Evolutionary conservation across 768 basidiomycete genomes (phyloP), one percentile per base, ranked within the genome.

Genomic region (Porphyrellus cyaneotinctus): DNA sequence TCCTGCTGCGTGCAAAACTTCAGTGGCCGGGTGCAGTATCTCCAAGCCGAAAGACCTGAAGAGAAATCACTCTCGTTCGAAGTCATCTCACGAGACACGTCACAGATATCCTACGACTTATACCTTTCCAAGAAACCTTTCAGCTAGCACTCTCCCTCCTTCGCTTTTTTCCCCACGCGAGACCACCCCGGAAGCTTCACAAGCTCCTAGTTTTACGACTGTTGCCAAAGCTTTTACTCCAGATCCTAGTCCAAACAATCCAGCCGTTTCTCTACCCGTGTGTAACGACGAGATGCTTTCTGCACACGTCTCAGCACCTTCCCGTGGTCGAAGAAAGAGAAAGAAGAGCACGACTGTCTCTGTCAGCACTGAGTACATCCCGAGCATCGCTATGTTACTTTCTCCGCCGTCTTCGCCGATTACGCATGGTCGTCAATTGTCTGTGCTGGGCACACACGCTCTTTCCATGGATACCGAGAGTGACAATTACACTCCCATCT

Each of bases 341-440:
- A 57, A 61, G 30, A 58, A 49, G 20, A 58, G 57, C 26, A 23
- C 51, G 22, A n/a, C 28, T 37, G 18, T 43, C 24, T 26, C 57
- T 38, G 50, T 39, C 22, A 47, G 41, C 13, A 20, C 37, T 0
- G 55, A 43, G 12, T 49, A 52, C 43, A 57, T 13, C 22, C 47
- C 56, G 2, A 60, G 47, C 35, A 60, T 59, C 24, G 53, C 63
- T n/a, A 60, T 61, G 61, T 31, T 69, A 6, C 51, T 65, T 32
- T 71, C 69, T 28, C 60, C 57, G 3, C 65, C 59, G 37, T 47
- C 58, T 17, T 65, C 63, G 8, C 56, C 61, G 33, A 37, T 39
- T 12, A 44, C 18, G 36, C 45, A 42, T 2, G 43, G 30, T 14
- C 50, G 50, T 28, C 45, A 55, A n/a, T 22, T 31, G 1, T 43